phyloP scores from a whole-genome alignment of 208 protist species.

The Leishmania mexicana region DNA sequence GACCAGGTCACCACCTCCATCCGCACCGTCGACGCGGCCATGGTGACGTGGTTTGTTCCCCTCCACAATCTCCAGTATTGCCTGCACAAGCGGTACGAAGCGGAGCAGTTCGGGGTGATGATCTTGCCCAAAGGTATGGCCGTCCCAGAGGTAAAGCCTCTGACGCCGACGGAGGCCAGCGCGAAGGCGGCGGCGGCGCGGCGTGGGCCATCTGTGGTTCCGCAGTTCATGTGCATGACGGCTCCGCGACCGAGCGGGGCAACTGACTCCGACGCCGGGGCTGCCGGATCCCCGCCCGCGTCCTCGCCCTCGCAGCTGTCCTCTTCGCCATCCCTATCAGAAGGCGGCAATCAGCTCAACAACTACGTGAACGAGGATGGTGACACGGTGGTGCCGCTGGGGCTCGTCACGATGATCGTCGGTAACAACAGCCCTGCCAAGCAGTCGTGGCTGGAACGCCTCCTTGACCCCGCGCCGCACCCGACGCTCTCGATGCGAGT shows the following conservation, averaged over 20 bases:
- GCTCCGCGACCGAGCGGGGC: constrained; percentile 27
- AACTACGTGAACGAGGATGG: constrained; percentile 44
- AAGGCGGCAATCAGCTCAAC: constrained; percentile 40
- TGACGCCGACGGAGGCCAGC: constrained; percentile 44
- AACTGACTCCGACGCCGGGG: neutral
- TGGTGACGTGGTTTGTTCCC: constrained; percentile 81
- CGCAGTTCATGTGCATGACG: constrained; percentile 32
- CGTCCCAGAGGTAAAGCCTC: constrained; percentile 31
- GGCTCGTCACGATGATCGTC: constrained; percentile 77
- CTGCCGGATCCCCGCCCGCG: neutral
- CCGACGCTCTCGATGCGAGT: constrained; percentile 73
- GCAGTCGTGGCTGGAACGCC: constrained; percentile 53
- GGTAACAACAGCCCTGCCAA: constrained; percentile 67
- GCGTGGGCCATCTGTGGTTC: constrained; percentile 30
- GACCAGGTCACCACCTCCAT: constrained; percentile 73
- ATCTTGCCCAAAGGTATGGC: constrained; percentile 43
- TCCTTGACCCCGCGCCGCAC: constrained; percentile 75
- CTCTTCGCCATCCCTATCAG: constrained; percentile 14
- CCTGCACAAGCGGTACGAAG: constrained; percentile 80
- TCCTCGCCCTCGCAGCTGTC: constrained; percentile 1
- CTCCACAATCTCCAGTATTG: constrained; percentile 64
- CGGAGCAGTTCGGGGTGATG: constrained; percentile 82
- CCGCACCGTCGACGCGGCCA: constrained; percentile 64
- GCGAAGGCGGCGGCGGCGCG: constrained; percentile 21
- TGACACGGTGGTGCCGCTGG: constrained; percentile 62